Conservation (phyloP, 2,329 filamentous ascomycete genomes). For the Acarospora socialis region DNA sequence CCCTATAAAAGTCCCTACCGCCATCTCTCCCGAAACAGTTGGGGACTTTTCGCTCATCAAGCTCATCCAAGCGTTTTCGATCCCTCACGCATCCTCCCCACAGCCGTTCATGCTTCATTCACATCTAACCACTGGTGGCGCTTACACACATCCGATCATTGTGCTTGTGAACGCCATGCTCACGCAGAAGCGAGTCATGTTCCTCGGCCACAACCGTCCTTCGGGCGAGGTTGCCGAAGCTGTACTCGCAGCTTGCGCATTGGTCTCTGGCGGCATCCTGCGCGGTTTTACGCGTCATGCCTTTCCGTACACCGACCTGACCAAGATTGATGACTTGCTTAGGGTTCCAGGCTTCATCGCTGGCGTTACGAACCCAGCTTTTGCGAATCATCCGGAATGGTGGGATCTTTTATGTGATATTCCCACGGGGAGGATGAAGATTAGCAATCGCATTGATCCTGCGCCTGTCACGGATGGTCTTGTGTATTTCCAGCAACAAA, state of each 20-base stretch:
- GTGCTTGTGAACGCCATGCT: conserved; percentile 87
- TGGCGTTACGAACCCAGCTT: conserved; percentile 92
- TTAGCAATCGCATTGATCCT: conserved; percentile 73
- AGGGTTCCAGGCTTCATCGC: conserved; percentile 96
- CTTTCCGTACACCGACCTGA: conserved; percentile 95
- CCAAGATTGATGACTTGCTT: conserved; percentile 90
- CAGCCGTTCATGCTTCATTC: conserved; percentile 77
- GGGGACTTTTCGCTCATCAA: conserved; percentile 97
- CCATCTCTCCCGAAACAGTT: conserved; percentile 86
- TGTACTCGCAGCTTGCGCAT: conserved; percentile 89
- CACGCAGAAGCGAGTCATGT: conserved; percentile 92
- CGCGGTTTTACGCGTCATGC: conserved; percentile 90
- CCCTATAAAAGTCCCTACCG: conserved; percentile 89
- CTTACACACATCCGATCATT: conserved; percentile 84
- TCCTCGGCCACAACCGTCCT: conserved; percentile 86
- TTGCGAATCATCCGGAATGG: conserved; percentile 90
- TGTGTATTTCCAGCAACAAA: conserved; percentile 70
- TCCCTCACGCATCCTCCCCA: conserved; percentile 64
- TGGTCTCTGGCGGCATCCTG: conserved; percentile 83
- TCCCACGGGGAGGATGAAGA: conserved; percentile 83
- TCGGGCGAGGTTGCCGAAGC: conserved; percentile 94
- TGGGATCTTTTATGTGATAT: conserved; percentile 96
- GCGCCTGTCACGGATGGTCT: conserved; percentile 74
- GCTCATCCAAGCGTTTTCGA: conserved; percentile 86
- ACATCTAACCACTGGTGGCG: conserved; percentile 83